Evolutionary conservation across 352 stramenopile species (phyloP), one percentile per base, ranked within the genome.

Genomic region (Discostella stelligera): DNA sequence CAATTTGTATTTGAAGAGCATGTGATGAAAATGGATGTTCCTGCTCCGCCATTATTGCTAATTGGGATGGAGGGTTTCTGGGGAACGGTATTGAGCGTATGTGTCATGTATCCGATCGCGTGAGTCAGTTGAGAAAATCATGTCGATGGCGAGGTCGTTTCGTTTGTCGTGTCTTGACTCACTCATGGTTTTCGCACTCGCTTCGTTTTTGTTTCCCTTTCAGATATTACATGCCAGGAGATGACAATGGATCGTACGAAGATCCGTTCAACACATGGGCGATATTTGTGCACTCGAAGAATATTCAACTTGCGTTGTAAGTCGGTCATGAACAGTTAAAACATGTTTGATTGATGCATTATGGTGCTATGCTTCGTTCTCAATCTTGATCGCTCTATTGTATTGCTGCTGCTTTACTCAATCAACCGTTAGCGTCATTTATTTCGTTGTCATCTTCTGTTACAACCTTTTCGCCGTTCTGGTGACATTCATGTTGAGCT

Each of bases 1-100:
- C 95, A 98, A 73, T 98, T 98, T 87, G 96, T 98, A 25, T 98
- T 98, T 74, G 96, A 99, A 77, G 96, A 99, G 86, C 98, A 98
- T 84, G 92, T 98, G 41, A 98, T 98, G 94, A 95, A 95, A 64
- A 95, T 97, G 79, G 94, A 95, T 61, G 78, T 89, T 65, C 90
- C 96, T 62, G 95, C 91, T 59, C 94, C 95, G 37, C 95, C 96
- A 30, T 92, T 97, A 27, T 87, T 99, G 14, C 77, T 96, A 10
- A 95, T 98, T 65, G 96, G 96, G 21, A 98, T 98, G 95, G 96
- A 98, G 82, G 96, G 96, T 23, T 78, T 98, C 5, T 99, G 96
- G 96, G 96, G 96, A 0, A 92, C 97, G 0, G 9, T 98, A 4
- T 80, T 98, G 46, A 98, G 95, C 41, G 83, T 96, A 18, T 84